Percentiles rank a stretch among this genome's conserved stretches.
These are phyloP conservation scores for Leccinum rimulosum DNA, from an alignment of 768 basidiomycete species.

Conservation along the genomic window DNA sequence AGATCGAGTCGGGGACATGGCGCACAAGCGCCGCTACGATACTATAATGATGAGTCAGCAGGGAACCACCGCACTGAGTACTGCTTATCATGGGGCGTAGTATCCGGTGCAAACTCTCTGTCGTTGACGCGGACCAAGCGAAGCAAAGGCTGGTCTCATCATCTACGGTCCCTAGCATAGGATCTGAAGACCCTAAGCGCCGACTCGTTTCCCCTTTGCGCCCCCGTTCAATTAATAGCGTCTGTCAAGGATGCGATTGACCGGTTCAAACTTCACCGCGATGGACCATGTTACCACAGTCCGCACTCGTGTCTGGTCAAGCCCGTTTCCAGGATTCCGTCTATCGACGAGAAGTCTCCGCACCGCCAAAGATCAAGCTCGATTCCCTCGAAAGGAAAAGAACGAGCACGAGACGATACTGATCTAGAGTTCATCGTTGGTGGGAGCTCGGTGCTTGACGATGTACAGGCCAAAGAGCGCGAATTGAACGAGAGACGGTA, in stretches of 20 bases:
- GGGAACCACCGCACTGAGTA: too few relatives aligned
- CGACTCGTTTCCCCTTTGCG: slow-evolving; percentile 32
- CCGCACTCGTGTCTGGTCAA: slow-evolving; percentile 36
- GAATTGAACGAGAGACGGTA: slow-evolving; percentile 50
- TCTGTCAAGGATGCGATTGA: slow-evolving; percentile 51
- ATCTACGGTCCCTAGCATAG: neutral
- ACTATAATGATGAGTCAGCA: too few relatives aligned
- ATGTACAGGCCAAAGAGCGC: slow-evolving; percentile 56
- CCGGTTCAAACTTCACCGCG: slow-evolving; percentile 43
- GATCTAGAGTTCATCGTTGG: slow-evolving; percentile 29
- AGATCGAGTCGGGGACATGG: too few relatives aligned
- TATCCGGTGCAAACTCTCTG: too few relatives aligned
- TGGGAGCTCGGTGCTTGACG: slow-evolving; percentile 45
- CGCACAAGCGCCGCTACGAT: too few relatives aligned
- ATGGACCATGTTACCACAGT: slow-evolving; percentile 46
- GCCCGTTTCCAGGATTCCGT: slow-evolving; percentile 26
- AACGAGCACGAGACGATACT: slow-evolving; percentile 34
- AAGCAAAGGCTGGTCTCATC: slow-evolving; percentile 24
- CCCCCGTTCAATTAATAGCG: slow-evolving; percentile 32
- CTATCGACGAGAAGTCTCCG: slow-evolving; percentile 15
- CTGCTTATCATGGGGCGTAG: too few relatives aligned
- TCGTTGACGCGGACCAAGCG: slow-evolving; percentile 1
- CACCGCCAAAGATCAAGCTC: neutral
- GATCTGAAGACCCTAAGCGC: neutral
- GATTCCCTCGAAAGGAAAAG: slow-evolving; percentile 43